Base-by-base conservation (phyloP, 1,284 basidiomycete genomes). In the Sutorius eximius region DNA sequence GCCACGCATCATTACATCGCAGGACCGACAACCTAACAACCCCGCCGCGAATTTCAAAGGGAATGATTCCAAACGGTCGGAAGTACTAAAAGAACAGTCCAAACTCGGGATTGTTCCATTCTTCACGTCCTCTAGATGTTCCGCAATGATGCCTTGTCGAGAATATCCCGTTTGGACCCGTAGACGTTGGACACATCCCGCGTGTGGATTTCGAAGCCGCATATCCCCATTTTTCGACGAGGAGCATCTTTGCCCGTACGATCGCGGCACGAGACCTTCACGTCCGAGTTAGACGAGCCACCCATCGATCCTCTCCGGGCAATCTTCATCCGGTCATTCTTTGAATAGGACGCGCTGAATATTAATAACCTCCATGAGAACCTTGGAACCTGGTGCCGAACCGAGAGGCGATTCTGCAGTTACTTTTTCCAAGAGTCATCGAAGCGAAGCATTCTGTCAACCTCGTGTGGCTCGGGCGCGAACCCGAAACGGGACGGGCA, bases 371-470 rank as follows among this genome's bases (percentile, higher is more conserved):
- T 85, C 75, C 29, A 95, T 66, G 41, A 97, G 73, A 7, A 77
- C 73, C 52, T 79, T 79, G 10, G 93, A 92, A 0, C 90, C 93
- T 11, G 88, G 85, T 0, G 83, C 83, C 69, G 89, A 95, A 10
- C 92, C 93, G 59, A 93, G 79, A 44, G 86, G 80, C 59, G 88
- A 80, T 54, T 89, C 91, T 15, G 86, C 86, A 24, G 88, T 89
- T 27, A 95, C 75, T 94, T 80, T 76, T 97, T 97, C 55, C 86
- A 91, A 61, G 96, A 40, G 68, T 86, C 88, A 68, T 94, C 92
- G 67, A 94, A 91, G 47, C 91, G 81, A 46, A 93, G 59, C 6
- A 93, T 88, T 22, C 86, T 81, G 2, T 90, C 91, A 32, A 82
- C 80, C 57, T 81, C 76, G 15, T 74, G 71, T 59, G 78, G 72